Conservation (phyloP, 805 yeast species). For the Barnettozyma wickerhamii region DNA sequence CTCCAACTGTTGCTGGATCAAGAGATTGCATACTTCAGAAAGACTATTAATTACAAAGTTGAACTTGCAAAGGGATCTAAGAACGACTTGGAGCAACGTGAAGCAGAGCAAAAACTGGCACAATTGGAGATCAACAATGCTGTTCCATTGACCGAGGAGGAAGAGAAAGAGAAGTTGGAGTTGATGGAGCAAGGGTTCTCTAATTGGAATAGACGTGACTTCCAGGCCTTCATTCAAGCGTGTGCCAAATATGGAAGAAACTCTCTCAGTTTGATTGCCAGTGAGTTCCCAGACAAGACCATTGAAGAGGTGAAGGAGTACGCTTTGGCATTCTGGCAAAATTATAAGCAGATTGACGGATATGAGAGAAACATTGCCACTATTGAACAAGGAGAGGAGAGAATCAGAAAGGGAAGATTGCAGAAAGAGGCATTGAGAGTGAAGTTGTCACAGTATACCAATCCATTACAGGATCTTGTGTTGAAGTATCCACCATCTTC, state of each 20-base stretch:
- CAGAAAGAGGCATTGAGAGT: slow-evolving; percentile 79
- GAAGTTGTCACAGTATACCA: slow-evolving; percentile 63
- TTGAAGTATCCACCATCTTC: slow-evolving; percentile 71
- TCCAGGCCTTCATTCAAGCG: slow-evolving; percentile 70
- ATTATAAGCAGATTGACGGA: slow-evolving; percentile 78
- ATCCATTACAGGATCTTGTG: slow-evolving; percentile 76
- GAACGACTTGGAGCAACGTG: slow-evolving; percentile 32
- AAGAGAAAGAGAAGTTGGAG: slow-evolving; percentile 57
- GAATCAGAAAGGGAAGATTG: slow-evolving; percentile 52
- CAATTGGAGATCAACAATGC: slow-evolving; percentile 74
- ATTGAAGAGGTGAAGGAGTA: slow-evolving; percentile 75
- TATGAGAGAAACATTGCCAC: slow-evolving; percentile 77
- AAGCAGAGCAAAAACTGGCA: slow-evolving; percentile 46
- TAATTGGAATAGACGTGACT: slow-evolving; percentile 86
- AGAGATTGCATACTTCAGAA: slow-evolving; percentile 74
- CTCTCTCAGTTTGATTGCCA: slow-evolving; percentile 61
- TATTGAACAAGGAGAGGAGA: slow-evolving; percentile 89
- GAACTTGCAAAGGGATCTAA: slow-evolving; percentile 57
- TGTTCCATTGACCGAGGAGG: slow-evolving; percentile 79
- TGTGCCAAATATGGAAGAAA: slow-evolving; percentile 81
- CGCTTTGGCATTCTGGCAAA: slow-evolving; percentile 76
- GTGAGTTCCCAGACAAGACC: slow-evolving; percentile 73
- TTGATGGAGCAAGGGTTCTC: slow-evolving; percentile 63
- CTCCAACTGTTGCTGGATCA: slow-evolving; percentile 71
- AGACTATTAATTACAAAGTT: slow-evolving; percentile 58